phyloP scores from a whole-genome alignment of 2,329 filamentous ascomycete genomes.

The Dendrostoma leiphaemia region DNA sequence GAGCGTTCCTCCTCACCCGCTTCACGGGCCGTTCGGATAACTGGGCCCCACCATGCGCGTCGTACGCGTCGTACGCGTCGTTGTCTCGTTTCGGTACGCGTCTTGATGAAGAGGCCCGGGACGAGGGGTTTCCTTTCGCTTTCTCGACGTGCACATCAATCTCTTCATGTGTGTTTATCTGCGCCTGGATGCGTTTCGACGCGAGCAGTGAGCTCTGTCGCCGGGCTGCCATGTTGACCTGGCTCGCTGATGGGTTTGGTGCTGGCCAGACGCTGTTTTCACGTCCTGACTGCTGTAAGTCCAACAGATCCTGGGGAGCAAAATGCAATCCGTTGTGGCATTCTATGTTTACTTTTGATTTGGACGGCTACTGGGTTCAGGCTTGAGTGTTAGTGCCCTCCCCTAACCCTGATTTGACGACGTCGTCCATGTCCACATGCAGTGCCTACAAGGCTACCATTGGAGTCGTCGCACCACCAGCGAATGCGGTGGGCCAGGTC shows the following conservation, averaged over 20 bases:
- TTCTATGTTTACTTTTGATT: too few relatives aligned
- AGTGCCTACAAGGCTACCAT: too few relatives aligned
- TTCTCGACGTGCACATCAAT: not conserved
- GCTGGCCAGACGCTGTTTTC: not conserved
- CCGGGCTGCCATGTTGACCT: not conserved
- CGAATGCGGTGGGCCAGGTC: too few relatives aligned
- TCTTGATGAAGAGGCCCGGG: not conserved
- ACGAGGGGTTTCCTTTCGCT: not conserved
- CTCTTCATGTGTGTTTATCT: slow-evolving; percentile 7
- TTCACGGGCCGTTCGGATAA: not conserved
- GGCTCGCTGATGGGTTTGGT: not conserved
- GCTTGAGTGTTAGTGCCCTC: too few relatives aligned
- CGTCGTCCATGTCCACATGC: too few relatives aligned
- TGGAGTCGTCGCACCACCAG: slow-evolving; percentile 23
- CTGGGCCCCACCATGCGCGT: not conserved
- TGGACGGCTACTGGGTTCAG: too few relatives aligned
- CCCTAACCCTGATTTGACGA: slow-evolving; percentile 18
- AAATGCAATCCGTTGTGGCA: too few relatives aligned
- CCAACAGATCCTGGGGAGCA: too few relatives aligned
- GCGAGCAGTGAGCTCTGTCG: slow-evolving; percentile 14
- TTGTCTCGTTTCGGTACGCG: not conserved
- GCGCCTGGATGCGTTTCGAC: slow-evolving; percentile 8
- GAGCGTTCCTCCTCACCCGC: not conserved
- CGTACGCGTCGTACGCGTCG: slow-evolving; percentile 2
- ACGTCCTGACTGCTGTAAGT: too few relatives aligned